Evolutionary conservation across 2,329 filamentous ascomycete species (phyloP), one percentile per base, ranked within the genome.

Genomic region (Arthrinium phaeospermum): DNA sequence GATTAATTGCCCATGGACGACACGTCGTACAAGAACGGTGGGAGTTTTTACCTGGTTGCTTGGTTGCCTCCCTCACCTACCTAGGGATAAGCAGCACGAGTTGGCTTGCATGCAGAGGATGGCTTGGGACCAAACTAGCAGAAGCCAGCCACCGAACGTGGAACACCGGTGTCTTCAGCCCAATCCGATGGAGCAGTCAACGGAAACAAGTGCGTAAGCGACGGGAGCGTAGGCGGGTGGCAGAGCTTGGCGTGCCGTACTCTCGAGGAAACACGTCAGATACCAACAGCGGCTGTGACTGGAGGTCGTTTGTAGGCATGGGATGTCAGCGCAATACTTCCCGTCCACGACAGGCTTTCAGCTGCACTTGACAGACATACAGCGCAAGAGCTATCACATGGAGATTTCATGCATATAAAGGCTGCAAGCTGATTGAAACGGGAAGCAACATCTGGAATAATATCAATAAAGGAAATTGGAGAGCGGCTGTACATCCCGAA

Each of bases 1-100:
- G 16, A 61, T 61, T 61, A 61, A 61, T 61, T 61, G 53, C 53
- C 53, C 53, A 61, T 57, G 16, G 51, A 57, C 51, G 51, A 30
- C 27, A 57, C 14, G 27, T 57, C 51, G 51, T 19, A 57, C 51
- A 57, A 34, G 27, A 30, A 57, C 14, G 51, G 24, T 19, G 30
- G 16, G 30, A 22, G 30, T 16, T 34, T 61, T 61, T 61, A 61
- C 53, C 53, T 61, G 53, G 53, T 61, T 61, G 53, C 53, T 30
- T 61, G 30, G 30, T 16, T 37, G 22, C 30, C 27, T 61, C 30
- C 30, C 27, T 61, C 30, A 41, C 37, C 34, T 57, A 57, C 30
- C 13, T 34, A 34, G 27, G 27, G 51, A 34, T 14, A 16, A 51
- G 46, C n/a, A 27, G 49, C 49, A 51, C n/a, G 46, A n/a, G 22